phyloP scores from a whole-genome alignment of 1,284 basidiomycete species.

The Naganishia sp. region DNA sequence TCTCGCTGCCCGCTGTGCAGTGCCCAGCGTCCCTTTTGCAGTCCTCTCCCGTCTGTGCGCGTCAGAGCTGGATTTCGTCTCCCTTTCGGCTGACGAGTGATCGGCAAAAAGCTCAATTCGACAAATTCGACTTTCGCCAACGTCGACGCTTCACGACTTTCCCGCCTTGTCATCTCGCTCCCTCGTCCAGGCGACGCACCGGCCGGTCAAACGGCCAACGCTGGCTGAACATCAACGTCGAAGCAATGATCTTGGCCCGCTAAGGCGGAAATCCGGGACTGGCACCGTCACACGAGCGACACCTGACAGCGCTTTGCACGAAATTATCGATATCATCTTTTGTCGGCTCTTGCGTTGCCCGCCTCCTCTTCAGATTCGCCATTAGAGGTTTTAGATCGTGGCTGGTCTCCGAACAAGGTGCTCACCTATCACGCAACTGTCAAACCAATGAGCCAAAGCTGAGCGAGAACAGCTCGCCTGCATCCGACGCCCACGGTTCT shows the following conservation, averaged over 20 bases:
- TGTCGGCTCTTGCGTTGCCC: no score
- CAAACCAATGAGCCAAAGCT: neutral
- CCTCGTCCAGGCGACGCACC: neutral
- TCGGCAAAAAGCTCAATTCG: constrained; percentile 4
- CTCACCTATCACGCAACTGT: no score
- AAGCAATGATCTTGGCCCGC: neutral
- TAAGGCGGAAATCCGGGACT: neutral
- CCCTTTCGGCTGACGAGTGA: constrained; percentile 23
- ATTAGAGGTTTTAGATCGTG: no score
- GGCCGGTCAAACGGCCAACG: constrained; percentile 8
- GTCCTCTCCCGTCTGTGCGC: neutral
- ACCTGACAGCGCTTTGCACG: constrained; percentile 1
- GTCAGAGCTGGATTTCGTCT: neutral
- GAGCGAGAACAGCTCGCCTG: neutral
- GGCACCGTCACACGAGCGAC: constrained; percentile 17
- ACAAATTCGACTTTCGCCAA: neutral
- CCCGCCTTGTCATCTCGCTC: neutral
- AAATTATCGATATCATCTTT: neutral
- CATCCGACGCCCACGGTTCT: neutral
- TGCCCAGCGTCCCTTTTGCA: neutral
- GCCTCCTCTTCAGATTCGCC: neutral
- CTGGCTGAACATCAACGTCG: neutral
- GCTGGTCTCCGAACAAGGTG: no score
- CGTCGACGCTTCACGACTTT: neutral
- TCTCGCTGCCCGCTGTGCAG: no score